These are phyloP conservation scores for Macrolepiota dolichaula DNA, from an alignment of 768 basidiomycete genomes.

Conservation along the genomic window DNA sequence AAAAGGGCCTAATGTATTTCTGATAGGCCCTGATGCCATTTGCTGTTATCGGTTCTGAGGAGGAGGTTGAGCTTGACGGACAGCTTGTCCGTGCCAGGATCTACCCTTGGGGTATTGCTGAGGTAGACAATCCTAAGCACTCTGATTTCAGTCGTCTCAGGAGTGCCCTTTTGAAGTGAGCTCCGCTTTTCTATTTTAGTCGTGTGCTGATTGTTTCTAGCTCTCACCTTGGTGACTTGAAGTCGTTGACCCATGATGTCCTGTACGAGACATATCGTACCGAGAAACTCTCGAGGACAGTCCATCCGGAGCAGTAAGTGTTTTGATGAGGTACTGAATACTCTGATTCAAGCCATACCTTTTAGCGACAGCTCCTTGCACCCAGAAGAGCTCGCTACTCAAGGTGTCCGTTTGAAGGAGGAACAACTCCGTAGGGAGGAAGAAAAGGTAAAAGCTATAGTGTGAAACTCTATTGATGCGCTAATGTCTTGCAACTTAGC, in stretches of 20 bases:
- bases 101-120: slow-evolving; percentile 98
- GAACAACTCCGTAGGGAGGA: slow-evolving; percentile 97
- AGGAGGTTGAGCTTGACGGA: slow-evolving; percentile 92
- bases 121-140: slow-evolving; percentile 99
- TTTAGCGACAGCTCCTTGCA: slow-evolving; percentile 82
- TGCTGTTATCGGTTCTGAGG: slow-evolving; percentile 95
- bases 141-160: slow-evolving; percentile 96
- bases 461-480: neutral
- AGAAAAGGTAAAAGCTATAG: slow-evolving; percentile 66
- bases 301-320: slow-evolving; percentile 73
- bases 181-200: slow-evolving; percentile 3
- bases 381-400: slow-evolving; percentile 95
- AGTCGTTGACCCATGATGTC: slow-evolving; percentile 90
- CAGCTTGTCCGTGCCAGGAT: slow-evolving; percentile 88
- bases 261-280: slow-evolving; percentile 97
- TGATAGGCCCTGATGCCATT: slow-evolving; percentile 87
- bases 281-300: slow-evolving; percentile 91
- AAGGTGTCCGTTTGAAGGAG: slow-evolving; percentile 97
- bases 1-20: neutral
- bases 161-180: slow-evolving; percentile 86
- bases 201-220: slow-evolving; percentile 32
- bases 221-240: slow-evolving; percentile 93
- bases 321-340: slow-evolving; percentile 3
- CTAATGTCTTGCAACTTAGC: slow-evolving; percentile 34
- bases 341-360: slow-evolving; percentile 20